phyloP scores from a whole-genome alignment of 2,329 filamentous ascomycete species.

The Clarireedia monteithiana region DNA sequence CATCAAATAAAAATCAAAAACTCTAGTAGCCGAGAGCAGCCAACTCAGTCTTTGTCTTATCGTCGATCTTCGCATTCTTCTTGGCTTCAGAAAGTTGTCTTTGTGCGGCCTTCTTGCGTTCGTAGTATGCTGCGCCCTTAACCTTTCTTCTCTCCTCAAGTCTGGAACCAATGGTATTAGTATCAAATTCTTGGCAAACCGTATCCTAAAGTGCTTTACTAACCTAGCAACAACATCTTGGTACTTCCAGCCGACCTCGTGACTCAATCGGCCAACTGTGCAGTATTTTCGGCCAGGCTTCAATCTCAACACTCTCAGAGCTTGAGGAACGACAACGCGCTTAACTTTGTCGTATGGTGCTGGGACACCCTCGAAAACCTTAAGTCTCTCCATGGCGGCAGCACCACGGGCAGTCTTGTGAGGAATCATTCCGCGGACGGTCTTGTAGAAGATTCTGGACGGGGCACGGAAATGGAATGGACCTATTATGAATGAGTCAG shows the following conservation, averaged over 20 bases:
- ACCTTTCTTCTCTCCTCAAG: slow-evolving; percentile 99
- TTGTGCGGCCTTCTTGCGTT: slow-evolving; percentile 96
- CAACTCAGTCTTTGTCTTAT: slow-evolving; percentile 82
- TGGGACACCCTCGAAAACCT: slow-evolving; percentile 99
- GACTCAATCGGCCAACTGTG: slow-evolving; percentile 93
- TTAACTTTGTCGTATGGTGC: slow-evolving; percentile 99
- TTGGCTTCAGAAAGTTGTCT: slow-evolving; percentile 88
- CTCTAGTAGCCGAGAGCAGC: slow-evolving; percentile 85
- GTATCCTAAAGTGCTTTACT: slow-evolving; percentile 34
- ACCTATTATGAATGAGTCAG: slow-evolving; percentile 46
- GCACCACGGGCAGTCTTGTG: slow-evolving; percentile 99
- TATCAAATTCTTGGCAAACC: not conserved
- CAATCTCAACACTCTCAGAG: slow-evolving; percentile 88
- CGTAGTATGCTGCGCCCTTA: slow-evolving; percentile 98
- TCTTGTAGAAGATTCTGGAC: slow-evolving; percentile 99
- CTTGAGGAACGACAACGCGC: slow-evolving; percentile 98
- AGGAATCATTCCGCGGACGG: slow-evolving; percentile 99
- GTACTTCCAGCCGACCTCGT: slow-evolving; percentile 99
- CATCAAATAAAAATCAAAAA: slow-evolving; percentile 22
- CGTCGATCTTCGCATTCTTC: slow-evolving; percentile 82
- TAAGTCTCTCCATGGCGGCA: slow-evolving; percentile 94
- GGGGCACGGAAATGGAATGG: slow-evolving; percentile 99
- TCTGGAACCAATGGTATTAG: slow-evolving; percentile 42
- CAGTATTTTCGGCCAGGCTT: slow-evolving; percentile 99
- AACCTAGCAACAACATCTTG: slow-evolving; percentile 97